Conservation (phyloP, 257 asterid species). For the Solanum gandarillasii region DNA sequence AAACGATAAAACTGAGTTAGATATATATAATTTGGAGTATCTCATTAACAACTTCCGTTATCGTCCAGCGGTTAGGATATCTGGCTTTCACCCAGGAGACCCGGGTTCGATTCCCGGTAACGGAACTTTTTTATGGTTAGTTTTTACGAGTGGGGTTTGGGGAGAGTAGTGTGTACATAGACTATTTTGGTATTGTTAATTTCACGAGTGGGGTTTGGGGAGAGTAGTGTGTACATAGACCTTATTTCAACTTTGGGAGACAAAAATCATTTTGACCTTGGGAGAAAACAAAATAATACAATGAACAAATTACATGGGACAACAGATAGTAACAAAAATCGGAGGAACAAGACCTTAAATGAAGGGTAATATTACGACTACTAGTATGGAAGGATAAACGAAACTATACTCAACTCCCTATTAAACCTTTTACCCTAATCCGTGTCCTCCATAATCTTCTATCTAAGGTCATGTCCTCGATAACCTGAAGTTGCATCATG, state of each 20-base stretch:
- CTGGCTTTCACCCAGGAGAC: slow-evolving; percentile 97
- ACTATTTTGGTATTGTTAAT: no score
- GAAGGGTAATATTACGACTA: neutral
- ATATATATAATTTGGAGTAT: no score
- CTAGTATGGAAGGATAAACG: neutral
- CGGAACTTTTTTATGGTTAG: slow-evolving; percentile 19
- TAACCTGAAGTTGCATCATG: neutral
- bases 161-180: no score
- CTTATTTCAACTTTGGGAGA: no score
- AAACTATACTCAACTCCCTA: neutral
- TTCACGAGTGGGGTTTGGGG: no score
- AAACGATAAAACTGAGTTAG: neutral
- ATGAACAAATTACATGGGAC: neutral
- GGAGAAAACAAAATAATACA: no score
- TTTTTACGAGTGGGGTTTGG: no score
- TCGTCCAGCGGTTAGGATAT: slow-evolving; percentile 98
- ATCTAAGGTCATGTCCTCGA: neutral
- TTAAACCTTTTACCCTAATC: neutral
- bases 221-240: no score
- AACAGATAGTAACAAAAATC: neutral
- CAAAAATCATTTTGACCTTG: no score
- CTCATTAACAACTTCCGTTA: slow-evolving; percentile 18
- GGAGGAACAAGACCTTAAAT: neutral
- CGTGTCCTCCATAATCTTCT: neutral
- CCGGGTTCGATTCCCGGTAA: slow-evolving; percentile 98